A percentile compares a stretch with the other conserved stretches of the same genome.
These are phyloP conservation scores for Beta lomatogona DNA, from an alignment of 179 eudicot species.

Conservation along the genomic window DNA sequence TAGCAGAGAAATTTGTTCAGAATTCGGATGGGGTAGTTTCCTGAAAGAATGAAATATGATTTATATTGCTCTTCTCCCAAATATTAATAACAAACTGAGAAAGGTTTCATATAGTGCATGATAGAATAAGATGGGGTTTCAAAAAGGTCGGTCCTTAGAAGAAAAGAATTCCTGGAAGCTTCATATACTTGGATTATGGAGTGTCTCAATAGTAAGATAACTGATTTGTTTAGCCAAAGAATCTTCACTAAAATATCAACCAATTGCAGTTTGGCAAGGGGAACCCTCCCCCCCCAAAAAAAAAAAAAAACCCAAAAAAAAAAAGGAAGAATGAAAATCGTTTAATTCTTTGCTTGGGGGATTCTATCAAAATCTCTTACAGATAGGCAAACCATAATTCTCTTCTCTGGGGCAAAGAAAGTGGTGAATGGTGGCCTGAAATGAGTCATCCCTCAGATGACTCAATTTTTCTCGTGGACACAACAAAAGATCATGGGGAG, in stretches of 20 bases:
- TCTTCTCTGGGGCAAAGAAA: background rate
- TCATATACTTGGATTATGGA: too few species aligned
- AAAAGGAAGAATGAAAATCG: background rate
- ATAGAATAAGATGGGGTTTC: too few species aligned
- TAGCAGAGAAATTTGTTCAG: too few species aligned
- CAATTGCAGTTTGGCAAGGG: background rate
- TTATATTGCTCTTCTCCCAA: too few species aligned
- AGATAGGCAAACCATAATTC: background rate
- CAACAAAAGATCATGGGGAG: background rate
- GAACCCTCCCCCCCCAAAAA: background rate
- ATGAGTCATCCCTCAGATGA: background rate
- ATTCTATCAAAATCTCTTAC: background rate
- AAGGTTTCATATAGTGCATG: too few species aligned
- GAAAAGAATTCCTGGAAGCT: too few species aligned
- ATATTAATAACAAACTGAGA: too few species aligned
- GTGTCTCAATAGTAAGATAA: too few species aligned
- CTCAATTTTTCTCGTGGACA: background rate
- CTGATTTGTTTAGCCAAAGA: background rate
- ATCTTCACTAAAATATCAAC: background rate
- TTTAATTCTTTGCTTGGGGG: background rate
- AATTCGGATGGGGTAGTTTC: too few species aligned
- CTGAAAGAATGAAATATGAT: too few species aligned
- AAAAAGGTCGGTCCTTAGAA: too few species aligned
- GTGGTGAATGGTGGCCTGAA: background rate
- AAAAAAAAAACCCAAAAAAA: too few species aligned